phyloP scores from a whole-genome alignment of 2,329 filamentous ascomycete genomes.

The Cladosporium colombiae region DNA sequence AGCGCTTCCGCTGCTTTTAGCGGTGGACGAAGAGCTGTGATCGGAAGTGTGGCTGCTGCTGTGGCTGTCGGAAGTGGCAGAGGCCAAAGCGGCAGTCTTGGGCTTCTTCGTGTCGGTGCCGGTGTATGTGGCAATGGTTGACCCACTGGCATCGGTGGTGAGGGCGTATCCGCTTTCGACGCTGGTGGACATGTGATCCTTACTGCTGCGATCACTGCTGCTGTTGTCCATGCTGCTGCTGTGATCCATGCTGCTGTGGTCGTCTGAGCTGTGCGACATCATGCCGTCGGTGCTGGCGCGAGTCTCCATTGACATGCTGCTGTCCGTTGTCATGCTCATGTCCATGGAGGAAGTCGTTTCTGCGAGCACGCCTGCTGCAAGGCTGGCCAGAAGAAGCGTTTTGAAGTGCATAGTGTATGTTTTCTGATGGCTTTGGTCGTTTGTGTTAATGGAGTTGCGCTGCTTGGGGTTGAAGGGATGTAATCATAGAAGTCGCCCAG shows the following conservation, averaged over 20 bases:
- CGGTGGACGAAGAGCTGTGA: background rate
- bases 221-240: background rate
- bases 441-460: background rate
- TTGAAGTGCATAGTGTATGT: background rate
- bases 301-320: background rate
- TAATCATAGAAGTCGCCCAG: background rate
- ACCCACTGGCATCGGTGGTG: background rate
- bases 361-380: slow-evolving; percentile 1
- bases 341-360: background rate
- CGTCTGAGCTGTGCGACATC: background rate
- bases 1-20: background rate
- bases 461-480: background rate
- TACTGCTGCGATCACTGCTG: background rate
- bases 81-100: background rate
- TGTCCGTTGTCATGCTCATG: background rate
- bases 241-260: background rate
- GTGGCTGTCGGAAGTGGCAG: background rate
- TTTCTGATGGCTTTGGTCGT: background rate
- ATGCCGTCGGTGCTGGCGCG: background rate
- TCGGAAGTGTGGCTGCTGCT: slow-evolving; percentile 1
- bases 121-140: background rate
- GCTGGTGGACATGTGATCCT: background rate
- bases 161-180: background rate
- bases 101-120: background rate
- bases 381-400: background rate